Conservation (phyloP, 441 rosid genomes). For the Corymbia calophylla region DNA sequence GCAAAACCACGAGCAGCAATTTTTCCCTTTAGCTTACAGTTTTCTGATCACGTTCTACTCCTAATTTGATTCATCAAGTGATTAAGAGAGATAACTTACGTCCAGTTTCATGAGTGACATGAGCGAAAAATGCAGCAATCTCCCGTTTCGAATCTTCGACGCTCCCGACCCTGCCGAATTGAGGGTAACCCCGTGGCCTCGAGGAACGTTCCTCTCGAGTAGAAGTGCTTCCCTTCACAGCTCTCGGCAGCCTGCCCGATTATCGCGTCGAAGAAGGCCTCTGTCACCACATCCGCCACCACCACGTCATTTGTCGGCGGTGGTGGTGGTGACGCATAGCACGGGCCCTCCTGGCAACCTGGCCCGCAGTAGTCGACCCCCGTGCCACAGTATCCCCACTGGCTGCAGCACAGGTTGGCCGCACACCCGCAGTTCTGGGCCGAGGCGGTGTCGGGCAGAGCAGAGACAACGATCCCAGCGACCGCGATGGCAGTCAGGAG, state of each 20-base stretch:
- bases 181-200: neutral
- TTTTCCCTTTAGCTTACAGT: neutral
- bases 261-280: neutral
- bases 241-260: neutral
- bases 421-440: conserved; percentile 19
- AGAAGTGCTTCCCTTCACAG: neutral
- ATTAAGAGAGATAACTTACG: neutral
- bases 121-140: conserved; percentile 1
- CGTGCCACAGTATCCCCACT: conserved; percentile 32
- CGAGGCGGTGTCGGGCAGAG: neutral
- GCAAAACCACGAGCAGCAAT: neutral
- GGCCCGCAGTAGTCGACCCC: conserved; percentile 4
- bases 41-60: neutral
- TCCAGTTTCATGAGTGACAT: neutral
- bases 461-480: neutral
- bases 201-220: neutral
- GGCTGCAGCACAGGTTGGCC: conserved; percentile 29
- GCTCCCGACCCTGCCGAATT: neutral
- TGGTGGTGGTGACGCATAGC: conserved; percentile 1
- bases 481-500: neutral
- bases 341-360: conserved; percentile 51
- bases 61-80: neutral
- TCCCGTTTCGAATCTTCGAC: neutral
- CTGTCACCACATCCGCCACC: neutral
- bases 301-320: neutral